Percentiles rank a stretch among this genome's conserved stretches.
Evolutionary conservation across 768 basidiomycete species (phyloP).

Genomic region (Lentinula detonsa): DNA sequence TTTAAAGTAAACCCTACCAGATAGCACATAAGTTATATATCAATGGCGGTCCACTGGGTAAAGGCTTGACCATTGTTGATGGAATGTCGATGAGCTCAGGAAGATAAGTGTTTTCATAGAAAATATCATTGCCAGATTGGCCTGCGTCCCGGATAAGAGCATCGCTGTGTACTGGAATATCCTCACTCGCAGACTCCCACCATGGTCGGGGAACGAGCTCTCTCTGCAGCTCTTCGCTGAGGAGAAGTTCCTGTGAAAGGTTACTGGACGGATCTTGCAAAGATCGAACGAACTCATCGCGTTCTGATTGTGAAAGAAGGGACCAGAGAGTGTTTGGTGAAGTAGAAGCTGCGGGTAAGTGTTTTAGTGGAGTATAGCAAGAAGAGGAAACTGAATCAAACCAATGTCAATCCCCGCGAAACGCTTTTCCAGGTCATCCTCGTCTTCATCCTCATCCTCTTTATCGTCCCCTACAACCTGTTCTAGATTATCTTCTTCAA

Average conservation of each 20-base stretch:
- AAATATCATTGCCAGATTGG: constrained; percentile 7
- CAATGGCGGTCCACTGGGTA: constrained; percentile 34
- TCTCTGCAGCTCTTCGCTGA: constrained; percentile 47
- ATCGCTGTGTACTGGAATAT: background rate
- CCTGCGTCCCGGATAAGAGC: no score
- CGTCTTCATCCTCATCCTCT: constrained; percentile 23
- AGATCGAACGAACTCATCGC: constrained; percentile 50
- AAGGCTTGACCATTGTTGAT: constrained; percentile 31
- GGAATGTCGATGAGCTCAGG: constrained; percentile 46
- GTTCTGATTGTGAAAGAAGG: constrained; percentile 54
- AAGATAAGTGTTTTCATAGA: constrained; percentile 22
- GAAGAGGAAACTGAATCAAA: constrained; percentile 20
- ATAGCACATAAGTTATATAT: constrained; percentile 67
- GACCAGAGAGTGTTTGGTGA: constrained; percentile 56
- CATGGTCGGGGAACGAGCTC: constrained; percentile 52
- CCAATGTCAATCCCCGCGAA: constrained; percentile 59
- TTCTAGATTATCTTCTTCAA: constrained; percentile 54
- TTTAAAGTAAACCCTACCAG: constrained; percentile 41
- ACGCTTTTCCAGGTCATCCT: constrained; percentile 40
- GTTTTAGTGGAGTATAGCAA: background rate
- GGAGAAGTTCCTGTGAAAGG: constrained; percentile 52
- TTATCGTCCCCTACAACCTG: constrained; percentile 19
- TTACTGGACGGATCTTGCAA: constrained; percentile 59
- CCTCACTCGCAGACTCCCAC: constrained; percentile 50
- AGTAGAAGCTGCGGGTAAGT: constrained; percentile 18